phyloP scores from a whole-genome alignment of 1,284 basidiomycete genomes.

The Ganoderma sinense region DNA sequence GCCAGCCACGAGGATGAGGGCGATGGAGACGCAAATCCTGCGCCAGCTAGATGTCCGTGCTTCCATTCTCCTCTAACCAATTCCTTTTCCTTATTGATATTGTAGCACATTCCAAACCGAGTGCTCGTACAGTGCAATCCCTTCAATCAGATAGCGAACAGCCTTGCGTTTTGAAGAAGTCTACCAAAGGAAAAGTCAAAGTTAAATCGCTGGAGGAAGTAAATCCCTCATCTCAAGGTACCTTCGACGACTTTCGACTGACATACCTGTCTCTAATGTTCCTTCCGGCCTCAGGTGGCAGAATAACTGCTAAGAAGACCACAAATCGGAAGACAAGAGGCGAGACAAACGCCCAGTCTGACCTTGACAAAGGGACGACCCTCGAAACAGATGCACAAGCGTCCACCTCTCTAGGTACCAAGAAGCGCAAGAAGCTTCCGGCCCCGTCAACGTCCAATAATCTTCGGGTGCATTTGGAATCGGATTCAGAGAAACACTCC shows the following conservation, averaged over 20 bases:
- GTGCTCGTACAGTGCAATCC: not conserved
- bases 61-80: not conserved
- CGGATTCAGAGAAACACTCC: not conserved
- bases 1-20: no score
- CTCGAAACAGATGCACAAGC: not conserved
- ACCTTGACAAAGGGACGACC: not conserved
- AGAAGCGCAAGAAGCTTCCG: not conserved
- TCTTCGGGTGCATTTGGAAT: not conserved
- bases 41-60: not conserved
- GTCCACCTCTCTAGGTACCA: not conserved
- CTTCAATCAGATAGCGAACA: not conserved
- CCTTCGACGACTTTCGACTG: not conserved
- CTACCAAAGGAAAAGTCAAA: constrained; percentile 13
- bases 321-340: not conserved
- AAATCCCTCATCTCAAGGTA: not conserved
- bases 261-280: not conserved
- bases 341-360: not conserved
- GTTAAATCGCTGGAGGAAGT: not conserved
- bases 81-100: not conserved
- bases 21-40: not conserved
- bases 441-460: not conserved
- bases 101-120: not conserved
- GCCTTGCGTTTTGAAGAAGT: not conserved
- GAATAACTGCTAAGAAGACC: not conserved
- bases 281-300: not conserved